Conservation (phyloP, 768 basidiomycete species). For the Naganishia vishniacii region DNA sequence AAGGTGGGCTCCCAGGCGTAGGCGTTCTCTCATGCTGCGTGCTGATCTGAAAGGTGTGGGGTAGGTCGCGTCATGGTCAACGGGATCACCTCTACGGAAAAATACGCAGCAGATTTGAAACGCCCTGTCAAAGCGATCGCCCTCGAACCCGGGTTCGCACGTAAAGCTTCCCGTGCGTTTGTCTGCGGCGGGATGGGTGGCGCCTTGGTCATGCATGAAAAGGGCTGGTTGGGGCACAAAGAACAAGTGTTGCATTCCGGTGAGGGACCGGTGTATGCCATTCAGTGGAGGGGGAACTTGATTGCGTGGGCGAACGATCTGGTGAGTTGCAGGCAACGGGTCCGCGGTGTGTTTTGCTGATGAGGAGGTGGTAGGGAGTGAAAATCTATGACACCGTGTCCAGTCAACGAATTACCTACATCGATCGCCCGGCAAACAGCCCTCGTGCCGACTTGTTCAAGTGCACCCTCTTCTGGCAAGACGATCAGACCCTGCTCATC, state of each 20-base stretch:
- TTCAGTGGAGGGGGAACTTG: constrained; percentile 74
- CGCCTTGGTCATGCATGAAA: constrained; percentile 77
- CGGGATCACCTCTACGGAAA: constrained; percentile 70
- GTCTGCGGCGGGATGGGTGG: constrained; percentile 92
- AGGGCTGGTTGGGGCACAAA: constrained; percentile 93
- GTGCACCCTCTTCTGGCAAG: constrained; percentile 85
- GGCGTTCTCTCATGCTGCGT: too few relatives aligned
- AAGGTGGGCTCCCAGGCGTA: constrained; percentile 68
- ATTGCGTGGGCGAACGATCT: constrained; percentile 96
- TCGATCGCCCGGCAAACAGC: constrained; percentile 72
- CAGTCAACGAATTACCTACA: constrained; percentile 71
- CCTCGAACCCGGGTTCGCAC: constrained; percentile 83
- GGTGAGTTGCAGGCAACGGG: constrained; percentile 51
- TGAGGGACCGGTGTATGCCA: constrained; percentile 92
- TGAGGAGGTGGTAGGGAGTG: constrained; percentile 63
- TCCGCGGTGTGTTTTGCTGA: not conserved
- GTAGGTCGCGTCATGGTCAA: constrained; percentile 91
- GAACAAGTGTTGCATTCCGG: constrained; percentile 73
- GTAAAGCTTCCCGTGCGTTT: constrained; percentile 67
- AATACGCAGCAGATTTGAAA: constrained; percentile 81
- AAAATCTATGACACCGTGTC: constrained; percentile 83
- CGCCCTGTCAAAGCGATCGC: constrained; percentile 85
- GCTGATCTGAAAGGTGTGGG: too few relatives aligned
- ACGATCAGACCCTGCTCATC: constrained; percentile 80
- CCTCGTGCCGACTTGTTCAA: constrained; percentile 94